Evolutionary conservation across 2,329 filamentous ascomycete genomes (phyloP).

Genomic region (Pyrenophora graminea): DNA sequence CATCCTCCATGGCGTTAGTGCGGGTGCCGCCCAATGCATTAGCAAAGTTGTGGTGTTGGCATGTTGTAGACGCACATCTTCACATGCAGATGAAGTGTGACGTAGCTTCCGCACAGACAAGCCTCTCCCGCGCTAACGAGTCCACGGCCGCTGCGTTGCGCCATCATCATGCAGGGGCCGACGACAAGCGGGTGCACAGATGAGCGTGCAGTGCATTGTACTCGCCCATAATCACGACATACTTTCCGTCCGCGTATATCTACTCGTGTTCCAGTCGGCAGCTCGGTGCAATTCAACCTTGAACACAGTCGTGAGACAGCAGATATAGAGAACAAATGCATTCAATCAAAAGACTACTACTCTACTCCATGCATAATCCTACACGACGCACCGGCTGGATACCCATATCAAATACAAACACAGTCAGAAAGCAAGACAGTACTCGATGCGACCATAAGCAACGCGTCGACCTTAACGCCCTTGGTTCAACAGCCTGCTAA

Average conservation of each 20-base stretch:
- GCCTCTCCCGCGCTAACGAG: slow-evolving; percentile 31
- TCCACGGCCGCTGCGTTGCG: background rate
- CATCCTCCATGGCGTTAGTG: slow-evolving; percentile 25
- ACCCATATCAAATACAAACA: background rate
- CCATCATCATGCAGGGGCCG: slow-evolving; percentile 13
- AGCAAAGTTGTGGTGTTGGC: slow-evolving; percentile 6
- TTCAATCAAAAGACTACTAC: slow-evolving; percentile 14
- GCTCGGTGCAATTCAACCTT: background rate
- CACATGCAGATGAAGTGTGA: slow-evolving; percentile 35
- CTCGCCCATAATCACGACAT: background rate
- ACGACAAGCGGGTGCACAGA: slow-evolving; percentile 15
- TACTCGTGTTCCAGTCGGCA: too few species aligned
- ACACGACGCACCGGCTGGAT: slow-evolving; percentile 14
- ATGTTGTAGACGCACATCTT: slow-evolving; percentile 21
- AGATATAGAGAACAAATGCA: slow-evolving; percentile 9
- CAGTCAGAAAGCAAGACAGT: slow-evolving; percentile 12
- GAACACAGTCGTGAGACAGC: background rate
- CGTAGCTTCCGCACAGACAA: slow-evolving; percentile 33
- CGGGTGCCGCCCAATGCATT: background rate
- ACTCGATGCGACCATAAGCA: slow-evolving; percentile 13
- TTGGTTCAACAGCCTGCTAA: slow-evolving; percentile 16
- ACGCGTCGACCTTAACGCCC: slow-evolving; percentile 23
- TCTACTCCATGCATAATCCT: slow-evolving; percentile 23
- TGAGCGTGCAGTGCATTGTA: slow-evolving; percentile 8
- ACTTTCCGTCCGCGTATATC: too few species aligned